Evolutionary conservation across 805 yeast species (phyloP), one percentile per base, ranked within the genome.

Genomic region (Brettanomyces sp.): DNA sequence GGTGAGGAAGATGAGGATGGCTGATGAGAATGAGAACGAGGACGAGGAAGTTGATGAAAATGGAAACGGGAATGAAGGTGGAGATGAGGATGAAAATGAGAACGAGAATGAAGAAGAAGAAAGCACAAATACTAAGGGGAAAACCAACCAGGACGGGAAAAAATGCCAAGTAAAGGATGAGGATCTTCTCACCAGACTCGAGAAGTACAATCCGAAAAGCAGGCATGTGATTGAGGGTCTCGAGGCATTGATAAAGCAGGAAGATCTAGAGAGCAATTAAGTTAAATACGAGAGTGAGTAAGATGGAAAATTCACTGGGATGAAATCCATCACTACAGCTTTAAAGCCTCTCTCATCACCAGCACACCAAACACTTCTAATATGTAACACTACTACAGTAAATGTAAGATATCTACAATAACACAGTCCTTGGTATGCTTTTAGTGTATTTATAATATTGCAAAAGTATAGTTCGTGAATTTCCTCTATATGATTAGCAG

Each of bases 161-260:
- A 44, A 44, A 13, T 6, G 32, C 11, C 32, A 28, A 28, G 7
- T 1, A 28, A 49, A 50, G n/a, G 56, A 61, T 41, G 58, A 53
- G 35, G 65, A 62, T 42, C 56, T 74, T 12, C 51, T 72, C 44
- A 53, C 58, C 28, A 62, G 72, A 36, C 56, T 75, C 37, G 59
- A 62, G 41, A 56, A 50, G 43, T 57, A 65, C 49, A 70, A 72
- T 48, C 65, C 66, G 4, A 58, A 65, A 9, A 62, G 69, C 13
- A 61, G 46, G 12, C 44, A 51, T 21, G 40, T 57, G 7, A 47
- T 61, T n/a, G 55, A 54, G 7, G 59, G 57, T 30, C 39, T 62
- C 39, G 56, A 52, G 9, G 56, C 57, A 3, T 42, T 62, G 32
- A 45, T 62, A 21, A 55, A 53, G 37, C 64, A 59, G 44, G 57